These are phyloP conservation scores for Annulohypoxylon stygium DNA, from an alignment of 495 filamentous ascomycete species.

Conservation along the genomic window DNA sequence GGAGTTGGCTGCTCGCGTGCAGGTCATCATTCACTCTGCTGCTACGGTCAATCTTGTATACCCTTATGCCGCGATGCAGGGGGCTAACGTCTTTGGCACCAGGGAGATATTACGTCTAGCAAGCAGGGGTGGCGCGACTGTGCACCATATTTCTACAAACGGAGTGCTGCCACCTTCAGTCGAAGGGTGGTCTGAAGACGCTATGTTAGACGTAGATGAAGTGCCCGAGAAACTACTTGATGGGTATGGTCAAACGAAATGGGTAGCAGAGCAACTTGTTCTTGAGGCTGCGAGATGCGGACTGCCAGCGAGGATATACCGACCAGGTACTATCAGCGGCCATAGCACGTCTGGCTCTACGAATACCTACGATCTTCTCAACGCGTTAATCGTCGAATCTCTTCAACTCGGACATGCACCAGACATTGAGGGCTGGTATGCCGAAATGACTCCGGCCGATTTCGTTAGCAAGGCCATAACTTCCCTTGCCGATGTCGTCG, in stretches of 20 bases:
- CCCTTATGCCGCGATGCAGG: constrained; percentile 72
- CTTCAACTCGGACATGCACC: constrained; percentile 72
- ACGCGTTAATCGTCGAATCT: constrained; percentile 75
- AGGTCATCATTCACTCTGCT: constrained; percentile 75
- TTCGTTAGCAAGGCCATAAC: constrained; percentile 75
- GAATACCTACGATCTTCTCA: constrained; percentile 76
- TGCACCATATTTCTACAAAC: constrained; percentile 79
- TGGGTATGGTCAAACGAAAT: constrained; percentile 76
- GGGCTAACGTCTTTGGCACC: constrained; percentile 71
- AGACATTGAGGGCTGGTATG: constrained; percentile 74
- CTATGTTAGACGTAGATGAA: constrained; percentile 68
- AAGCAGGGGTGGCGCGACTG: constrained; percentile 68
- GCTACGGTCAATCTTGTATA: constrained; percentile 78
- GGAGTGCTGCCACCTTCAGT: constrained; percentile 72
- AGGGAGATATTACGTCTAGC: constrained; percentile 74
- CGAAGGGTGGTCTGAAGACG: constrained; percentile 71
- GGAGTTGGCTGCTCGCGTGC: constrained; percentile 66
- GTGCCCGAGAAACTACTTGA: constrained; percentile 71
- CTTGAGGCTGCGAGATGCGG: constrained; percentile 72
- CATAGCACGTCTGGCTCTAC: constrained; percentile 73
- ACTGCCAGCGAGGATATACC: constrained; percentile 71
- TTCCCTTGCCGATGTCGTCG: constrained; percentile 67
- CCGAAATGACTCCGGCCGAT: constrained; percentile 80
- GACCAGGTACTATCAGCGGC: constrained; percentile 74
- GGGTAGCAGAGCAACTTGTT: constrained; percentile 75